Conservation (phyloP, 257 asterid genomes). For the Thymus mandschuricus region DNA sequence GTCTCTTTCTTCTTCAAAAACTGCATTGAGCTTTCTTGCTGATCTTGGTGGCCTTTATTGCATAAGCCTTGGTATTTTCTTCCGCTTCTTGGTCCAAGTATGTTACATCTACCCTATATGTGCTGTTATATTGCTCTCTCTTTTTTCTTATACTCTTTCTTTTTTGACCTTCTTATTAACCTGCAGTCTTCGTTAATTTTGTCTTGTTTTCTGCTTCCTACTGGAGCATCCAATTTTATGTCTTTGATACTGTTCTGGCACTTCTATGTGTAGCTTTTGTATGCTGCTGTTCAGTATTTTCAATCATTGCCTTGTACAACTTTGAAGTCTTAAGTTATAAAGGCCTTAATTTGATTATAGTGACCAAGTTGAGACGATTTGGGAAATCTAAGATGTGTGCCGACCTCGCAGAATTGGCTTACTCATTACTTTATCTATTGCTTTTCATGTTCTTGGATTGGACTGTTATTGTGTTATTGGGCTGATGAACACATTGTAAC, state of each 20-base stretch:
- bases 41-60: too few species aligned
- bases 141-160: too few species aligned
- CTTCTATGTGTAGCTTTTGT: not conserved
- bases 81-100: too few species aligned
- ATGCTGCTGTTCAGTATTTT: too few species aligned
- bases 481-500: not conserved
- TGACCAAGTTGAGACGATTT: not conserved
- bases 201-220: constrained; percentile 12
- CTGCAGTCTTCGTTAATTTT: not conserved
- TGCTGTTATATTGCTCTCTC: too few species aligned
- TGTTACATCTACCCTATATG: too few species aligned
- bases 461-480: too few species aligned
- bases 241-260: not conserved
- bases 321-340: constrained; percentile 6
- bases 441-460: not conserved
- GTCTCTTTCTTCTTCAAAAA: constrained; percentile 49
- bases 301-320: not conserved
- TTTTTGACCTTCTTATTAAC: constrained; percentile 28
- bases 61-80: too few species aligned
- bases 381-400: too few species aligned
- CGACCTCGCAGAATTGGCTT: too few species aligned
- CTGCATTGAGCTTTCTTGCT: constrained; percentile 90
- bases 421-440: too few species aligned
- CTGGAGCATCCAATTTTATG: constrained; percentile 9
- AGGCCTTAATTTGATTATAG: constrained; percentile 17